phyloP scores from a whole-genome alignment of 257 asterid genomes.

The Ilex aquifolium region DNA sequence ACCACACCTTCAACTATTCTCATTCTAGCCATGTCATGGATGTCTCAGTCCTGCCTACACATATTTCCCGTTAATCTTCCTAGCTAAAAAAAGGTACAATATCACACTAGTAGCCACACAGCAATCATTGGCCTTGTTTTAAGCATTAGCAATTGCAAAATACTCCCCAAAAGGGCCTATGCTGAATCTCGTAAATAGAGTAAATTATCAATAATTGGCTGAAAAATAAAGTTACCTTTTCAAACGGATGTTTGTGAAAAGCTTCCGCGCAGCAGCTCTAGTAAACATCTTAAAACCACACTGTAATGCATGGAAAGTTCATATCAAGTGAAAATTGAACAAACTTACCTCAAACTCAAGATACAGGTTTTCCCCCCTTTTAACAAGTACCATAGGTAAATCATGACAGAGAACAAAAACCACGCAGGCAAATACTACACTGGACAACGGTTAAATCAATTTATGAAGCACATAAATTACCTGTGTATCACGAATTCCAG shows the following conservation, averaged over 20 bases:
- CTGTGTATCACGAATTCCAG: slow-evolving; percentile 97
- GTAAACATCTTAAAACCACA: slow-evolving; percentile 99
- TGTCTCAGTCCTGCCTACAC: too few relatives aligned
- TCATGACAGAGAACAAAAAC: neutral
- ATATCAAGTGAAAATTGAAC: slow-evolving; percentile 11
- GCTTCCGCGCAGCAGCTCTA: slow-evolving; percentile 94
- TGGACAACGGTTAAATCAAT: slow-evolving; percentile 2
- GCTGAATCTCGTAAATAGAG: too few relatives aligned
- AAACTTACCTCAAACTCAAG: neutral
- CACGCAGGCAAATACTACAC: neutral
- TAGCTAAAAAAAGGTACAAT: too few relatives aligned
- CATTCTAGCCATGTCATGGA: too few relatives aligned
- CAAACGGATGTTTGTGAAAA: slow-evolving; percentile 77
- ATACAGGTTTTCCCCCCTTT: neutral
- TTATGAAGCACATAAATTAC: slow-evolving; percentile 25
- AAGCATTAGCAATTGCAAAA: too few relatives aligned
- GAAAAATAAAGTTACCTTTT: slow-evolving; percentile 43
- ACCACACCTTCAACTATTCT: too few relatives aligned
- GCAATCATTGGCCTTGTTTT: too few relatives aligned
- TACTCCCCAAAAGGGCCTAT: too few relatives aligned
- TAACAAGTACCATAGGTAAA: neutral
- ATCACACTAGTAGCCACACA: too few relatives aligned
- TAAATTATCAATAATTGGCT: neutral
- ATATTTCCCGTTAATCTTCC: too few relatives aligned
- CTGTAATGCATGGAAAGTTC: slow-evolving; percentile 33